Percentiles rank a stretch among this genome's conserved stretches.
Conservation (phyloP, 345 rosid genomes). For the Eucalyptus erythrocorys region DNA sequence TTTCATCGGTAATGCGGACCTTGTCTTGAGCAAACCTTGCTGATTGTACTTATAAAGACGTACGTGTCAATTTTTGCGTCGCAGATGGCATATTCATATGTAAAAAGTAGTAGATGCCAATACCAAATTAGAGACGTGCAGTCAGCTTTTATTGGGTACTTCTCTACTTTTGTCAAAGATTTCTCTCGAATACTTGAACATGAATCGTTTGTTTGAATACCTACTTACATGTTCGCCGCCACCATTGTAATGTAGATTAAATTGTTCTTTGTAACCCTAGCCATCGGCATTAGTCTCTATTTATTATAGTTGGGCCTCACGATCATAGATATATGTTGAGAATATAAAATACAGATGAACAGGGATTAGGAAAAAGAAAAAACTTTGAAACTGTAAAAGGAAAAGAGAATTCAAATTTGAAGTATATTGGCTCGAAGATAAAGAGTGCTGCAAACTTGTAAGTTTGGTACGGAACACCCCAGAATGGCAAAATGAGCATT, state of each 20-base stretch:
- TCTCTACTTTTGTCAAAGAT: background rate
- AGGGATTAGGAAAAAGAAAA: background rate
- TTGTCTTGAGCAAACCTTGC: background rate
- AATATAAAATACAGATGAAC: background rate
- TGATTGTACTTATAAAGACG: background rate
- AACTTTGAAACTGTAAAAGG: background rate
- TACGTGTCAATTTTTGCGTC: background rate
- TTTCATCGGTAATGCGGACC: background rate
- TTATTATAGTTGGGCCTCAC: background rate
- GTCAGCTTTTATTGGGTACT: background rate
- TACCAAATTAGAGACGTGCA: background rate
- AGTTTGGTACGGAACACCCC: background rate
- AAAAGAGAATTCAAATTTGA: background rate
- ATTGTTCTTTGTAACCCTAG: background rate
- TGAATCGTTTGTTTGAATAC: background rate
- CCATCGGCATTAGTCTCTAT: background rate
- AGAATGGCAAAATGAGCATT: background rate
- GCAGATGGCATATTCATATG: background rate
- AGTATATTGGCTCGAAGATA: background rate
- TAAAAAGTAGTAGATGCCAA: background rate
- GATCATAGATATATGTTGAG: background rate
- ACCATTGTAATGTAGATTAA: background rate
- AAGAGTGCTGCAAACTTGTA: background rate
- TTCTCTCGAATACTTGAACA: background rate
- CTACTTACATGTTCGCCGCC: background rate